Evolutionary conservation across 1,284 basidiomycete genomes (phyloP).

Genomic region (Coniophora puteana): DNA sequence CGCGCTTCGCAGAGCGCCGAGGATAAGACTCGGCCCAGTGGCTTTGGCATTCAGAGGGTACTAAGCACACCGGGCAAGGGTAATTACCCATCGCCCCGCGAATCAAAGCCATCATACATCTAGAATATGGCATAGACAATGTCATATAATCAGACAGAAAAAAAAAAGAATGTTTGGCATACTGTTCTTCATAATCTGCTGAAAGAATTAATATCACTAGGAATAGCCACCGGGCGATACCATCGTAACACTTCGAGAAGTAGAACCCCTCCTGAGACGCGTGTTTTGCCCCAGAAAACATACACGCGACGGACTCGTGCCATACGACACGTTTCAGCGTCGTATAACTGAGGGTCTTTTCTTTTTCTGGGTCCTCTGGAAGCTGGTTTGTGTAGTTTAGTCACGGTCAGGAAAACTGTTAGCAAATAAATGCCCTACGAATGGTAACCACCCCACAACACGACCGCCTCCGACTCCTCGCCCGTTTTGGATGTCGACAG

Average conservation of each 20-base stretch:
- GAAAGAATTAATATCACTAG: constrained; percentile 6
- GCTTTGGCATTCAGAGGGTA: not conserved
- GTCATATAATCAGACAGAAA: too few species aligned
- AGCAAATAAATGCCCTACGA: constrained; percentile 27
- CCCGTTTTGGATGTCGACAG: constrained; percentile 32
- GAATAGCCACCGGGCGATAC: constrained; percentile 1
- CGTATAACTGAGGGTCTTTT: constrained; percentile 19
- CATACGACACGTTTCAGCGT: constrained; percentile 31
- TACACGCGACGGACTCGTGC: constrained; percentile 11
- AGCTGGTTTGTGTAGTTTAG: constrained; percentile 13
- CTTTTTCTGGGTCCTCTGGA: constrained; percentile 20
- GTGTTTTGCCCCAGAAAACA: constrained; percentile 5
- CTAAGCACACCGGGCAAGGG: constrained; percentile 1
- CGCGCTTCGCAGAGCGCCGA: not conserved
- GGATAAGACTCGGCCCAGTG: not conserved
- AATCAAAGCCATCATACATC: constrained; percentile 1
- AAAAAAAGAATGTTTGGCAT: too few species aligned
- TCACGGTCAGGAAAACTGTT: not conserved
- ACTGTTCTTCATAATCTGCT: constrained; percentile 7
- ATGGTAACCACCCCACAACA: constrained; percentile 40
- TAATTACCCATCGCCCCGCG: not conserved
- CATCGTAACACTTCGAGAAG: not conserved
- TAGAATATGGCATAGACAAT: too few species aligned
- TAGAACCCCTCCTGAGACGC: not conserved
- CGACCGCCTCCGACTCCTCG: constrained; percentile 31